Base-by-base conservation (phyloP, 345 rosid species). In the Eutrema heterophyllum region DNA sequence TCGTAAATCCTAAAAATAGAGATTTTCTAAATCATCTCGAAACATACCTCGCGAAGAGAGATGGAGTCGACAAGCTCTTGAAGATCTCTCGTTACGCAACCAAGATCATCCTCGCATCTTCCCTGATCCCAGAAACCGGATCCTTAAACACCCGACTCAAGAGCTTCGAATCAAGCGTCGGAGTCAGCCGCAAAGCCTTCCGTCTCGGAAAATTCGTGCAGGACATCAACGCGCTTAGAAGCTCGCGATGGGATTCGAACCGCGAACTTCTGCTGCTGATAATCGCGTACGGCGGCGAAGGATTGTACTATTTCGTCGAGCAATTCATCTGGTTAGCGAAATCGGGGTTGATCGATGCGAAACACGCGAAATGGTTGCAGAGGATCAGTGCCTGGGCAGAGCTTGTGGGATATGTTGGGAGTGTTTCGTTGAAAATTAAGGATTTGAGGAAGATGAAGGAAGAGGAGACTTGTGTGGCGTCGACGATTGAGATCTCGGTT, bases 181-280 rank as follows among this genome's bases (percentile, higher is more conserved):
- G 97, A n/a, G 81, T 94, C 36, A 94, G 96, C 54, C 98, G 97
- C 36, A 94, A 94, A 80, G 98, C 98, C 33, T 94, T 94, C 72
- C 93, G 96, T 43, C 86, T 94, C 11, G 97, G 97, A 0, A 94
- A 94, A 83, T 94, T 91, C 76, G 82, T 94, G 7, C 97, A 94
- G 67, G 97, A 89, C 78, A 72, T 89, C 41, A 94, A 91, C 84
- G 86, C 90, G 1, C 56, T 94, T 5, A 80, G 96, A 26, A 67
- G 45, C 72, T 84, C 95, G 10, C 76, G 55, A 48, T 79, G 87
- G 51, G 78, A 83, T 36, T 81, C 91, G 45, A 75, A 53, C 15
- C 79, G 78, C 33, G 87, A 87, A 30, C 18, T 82, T 35, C 2
- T 83, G 15, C 80, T 93, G 36, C 35, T 87, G 4, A 0, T 83